Percentiles rank a stretch among this genome's conserved stretches.
Evolutionary conservation across 306 rosid genomes (phyloP).

Genomic region (Inga oerstediana): DNA sequence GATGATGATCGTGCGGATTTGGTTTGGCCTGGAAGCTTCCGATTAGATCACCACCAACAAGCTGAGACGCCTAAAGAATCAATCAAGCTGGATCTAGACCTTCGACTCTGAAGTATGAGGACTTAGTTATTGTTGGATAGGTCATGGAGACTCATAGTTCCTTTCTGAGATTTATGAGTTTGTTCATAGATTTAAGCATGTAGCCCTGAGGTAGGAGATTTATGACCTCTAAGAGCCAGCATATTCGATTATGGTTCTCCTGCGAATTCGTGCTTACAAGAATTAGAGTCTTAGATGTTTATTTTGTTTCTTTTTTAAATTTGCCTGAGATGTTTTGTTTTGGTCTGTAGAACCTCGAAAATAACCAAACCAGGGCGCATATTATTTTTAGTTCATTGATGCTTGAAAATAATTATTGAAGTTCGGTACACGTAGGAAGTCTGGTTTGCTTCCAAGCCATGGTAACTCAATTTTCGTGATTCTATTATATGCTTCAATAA

Average conservation of each 20-base stretch:
- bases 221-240: slow-evolving; percentile 25
- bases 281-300: slow-evolving; percentile 32
- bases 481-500: background rate
- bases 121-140: background rate
- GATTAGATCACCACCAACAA: slow-evolving; percentile 48
- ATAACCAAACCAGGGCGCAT: slow-evolving; percentile 11
- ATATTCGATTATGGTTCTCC: slow-evolving; percentile 31
- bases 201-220: slow-evolving; percentile 48
- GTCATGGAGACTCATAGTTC: slow-evolving; percentile 5
- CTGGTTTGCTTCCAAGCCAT: slow-evolving; percentile 15
- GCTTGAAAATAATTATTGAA: slow-evolving; percentile 43
- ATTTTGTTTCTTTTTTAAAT: background rate
- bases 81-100: slow-evolving; percentile 76
- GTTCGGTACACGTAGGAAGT: slow-evolving; percentile 30
- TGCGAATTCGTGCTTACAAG: slow-evolving; percentile 36
- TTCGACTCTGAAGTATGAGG: slow-evolving; percentile 60
- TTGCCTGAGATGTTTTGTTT: slow-evolving; percentile 18
- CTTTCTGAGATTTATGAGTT: slow-evolving; percentile 27
- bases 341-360: slow-evolving; percentile 22
- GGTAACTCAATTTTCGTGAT: slow-evolving; percentile 11
- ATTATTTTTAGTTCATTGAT: slow-evolving; percentile 28
- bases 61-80: slow-evolving; percentile 48
- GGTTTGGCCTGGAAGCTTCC: slow-evolving; percentile 97
- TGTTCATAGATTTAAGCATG: slow-evolving; percentile 34
- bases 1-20: slow-evolving; percentile 42